Conservation (phyloP, 2,329 filamentous ascomycete genomes). For the Penicillium sclerotigenum region DNA sequence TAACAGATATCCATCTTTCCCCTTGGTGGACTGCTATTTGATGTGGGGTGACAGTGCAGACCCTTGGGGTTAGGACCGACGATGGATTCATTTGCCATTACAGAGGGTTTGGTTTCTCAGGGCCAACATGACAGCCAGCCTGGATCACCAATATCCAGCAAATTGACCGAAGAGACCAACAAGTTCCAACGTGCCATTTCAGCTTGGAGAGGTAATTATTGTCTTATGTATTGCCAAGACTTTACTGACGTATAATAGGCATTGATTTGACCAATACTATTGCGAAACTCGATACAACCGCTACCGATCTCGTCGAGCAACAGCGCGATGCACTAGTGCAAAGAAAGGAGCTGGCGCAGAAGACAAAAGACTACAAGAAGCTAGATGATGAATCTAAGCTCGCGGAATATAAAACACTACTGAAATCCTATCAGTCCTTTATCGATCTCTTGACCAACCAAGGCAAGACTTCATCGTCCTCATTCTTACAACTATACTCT, state of each 20-base stretch:
- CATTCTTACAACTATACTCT: conserved; percentile 90
- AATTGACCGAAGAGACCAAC: conserved; percentile 63
- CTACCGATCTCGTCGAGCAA: conserved; percentile 90
- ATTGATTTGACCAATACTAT: conserved; percentile 84
- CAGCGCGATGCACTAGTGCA: conserved; percentile 95
- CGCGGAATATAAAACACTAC: conserved; percentile 78
- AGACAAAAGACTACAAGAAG: conserved; percentile 97
- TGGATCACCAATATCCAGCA: conserved; percentile 24
- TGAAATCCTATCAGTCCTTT: conserved; percentile 96
- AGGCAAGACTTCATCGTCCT: conserved; percentile 87
- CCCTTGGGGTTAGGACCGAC: conserved; percentile 14
- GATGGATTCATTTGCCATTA: conserved; percentile 46
- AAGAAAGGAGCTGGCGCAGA: conserved; percentile 95
- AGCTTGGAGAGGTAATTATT: conserved; percentile 82
- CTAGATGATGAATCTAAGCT: conserved; percentile 85
- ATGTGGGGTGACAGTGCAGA: conserved; percentile 28
- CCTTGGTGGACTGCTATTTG: conserved; percentile 16
- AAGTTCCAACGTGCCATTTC: conserved; percentile 97
- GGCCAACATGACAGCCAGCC: conserved; percentile 28
- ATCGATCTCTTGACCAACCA: conserved; percentile 96
- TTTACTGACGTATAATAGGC: conserved; percentile 50
- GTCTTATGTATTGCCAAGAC: neutral
- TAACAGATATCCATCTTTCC: conserved; percentile 18
- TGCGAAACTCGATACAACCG: conserved; percentile 81
- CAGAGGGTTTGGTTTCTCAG: conserved; percentile 39